Percentiles rank a stretch among this genome's conserved stretches.
Evolutionary conservation across 2,329 filamentous ascomycete species (phyloP).

Genomic region (Aspergillus carbonarius): DNA sequence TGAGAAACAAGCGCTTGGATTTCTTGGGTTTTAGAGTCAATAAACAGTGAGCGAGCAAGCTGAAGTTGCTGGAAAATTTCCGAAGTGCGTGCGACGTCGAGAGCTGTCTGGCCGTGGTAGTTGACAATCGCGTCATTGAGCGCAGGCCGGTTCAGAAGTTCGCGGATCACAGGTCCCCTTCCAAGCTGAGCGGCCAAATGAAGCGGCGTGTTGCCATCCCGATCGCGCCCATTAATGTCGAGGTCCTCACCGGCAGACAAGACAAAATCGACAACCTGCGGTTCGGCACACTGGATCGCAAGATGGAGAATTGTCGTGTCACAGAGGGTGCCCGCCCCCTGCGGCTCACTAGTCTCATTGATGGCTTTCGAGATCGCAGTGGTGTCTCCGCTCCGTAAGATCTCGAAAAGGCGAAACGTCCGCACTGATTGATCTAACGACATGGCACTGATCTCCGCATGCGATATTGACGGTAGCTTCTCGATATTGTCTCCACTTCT

Average conservation of each 20-base stretch:
- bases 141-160: slow-evolving; percentile 75
- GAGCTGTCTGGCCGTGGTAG: slow-evolving; percentile 75
- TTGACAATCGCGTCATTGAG: slow-evolving; percentile 90
- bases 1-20: slow-evolving; percentile 75
- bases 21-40: slow-evolving; percentile 79
- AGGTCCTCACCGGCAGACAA: slow-evolving; percentile 70
- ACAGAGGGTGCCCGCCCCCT: slow-evolving; percentile 43
- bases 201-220: slow-evolving; percentile 90
- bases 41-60: slow-evolving; percentile 82
- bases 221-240: slow-evolving; percentile 86
- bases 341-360: slow-evolving; percentile 55
- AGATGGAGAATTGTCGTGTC: slow-evolving; percentile 91
- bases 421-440: slow-evolving; percentile 90
- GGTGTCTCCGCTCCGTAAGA: slow-evolving; percentile 85
- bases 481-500: slow-evolving; percentile 28
- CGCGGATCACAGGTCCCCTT: slow-evolving; percentile 73
- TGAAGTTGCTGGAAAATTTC: slow-evolving; percentile 97
- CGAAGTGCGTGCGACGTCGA: slow-evolving; percentile 85
- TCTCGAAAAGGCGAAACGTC: slow-evolving; percentile 92
- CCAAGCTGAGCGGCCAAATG: slow-evolving; percentile 85
- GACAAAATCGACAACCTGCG: slow-evolving; percentile 91
- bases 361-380: slow-evolving; percentile 85
- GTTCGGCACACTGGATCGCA: slow-evolving; percentile 92
- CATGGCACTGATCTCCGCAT: slow-evolving; percentile 35
- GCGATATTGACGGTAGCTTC: slow-evolving; percentile 35